phyloP scores from a whole-genome alignment of 1,139 yeast genomes.

The Yamadazyma oceani region DNA sequence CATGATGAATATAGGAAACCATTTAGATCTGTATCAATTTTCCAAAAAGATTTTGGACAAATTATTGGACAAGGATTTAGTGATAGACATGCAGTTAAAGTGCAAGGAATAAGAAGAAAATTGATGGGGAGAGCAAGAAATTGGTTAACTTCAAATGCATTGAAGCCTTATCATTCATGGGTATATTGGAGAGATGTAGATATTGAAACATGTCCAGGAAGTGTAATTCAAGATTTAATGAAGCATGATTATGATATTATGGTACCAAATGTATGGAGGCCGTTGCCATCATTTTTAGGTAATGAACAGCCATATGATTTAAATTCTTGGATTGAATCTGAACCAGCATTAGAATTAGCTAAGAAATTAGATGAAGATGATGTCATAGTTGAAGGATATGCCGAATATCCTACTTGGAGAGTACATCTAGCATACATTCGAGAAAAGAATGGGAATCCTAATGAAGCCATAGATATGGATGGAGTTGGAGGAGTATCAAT shows the following conservation, averaged over 20 bases:
- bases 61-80: slow-evolving; percentile 85
- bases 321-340: slow-evolving; percentile 86
- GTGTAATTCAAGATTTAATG: slow-evolving; percentile 79
- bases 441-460: slow-evolving; percentile 59
- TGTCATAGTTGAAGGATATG: slow-evolving; percentile 89
- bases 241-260: slow-evolving; percentile 70
- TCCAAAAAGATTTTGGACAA: slow-evolving; percentile 83
- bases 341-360: slow-evolving; percentile 68
- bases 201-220: slow-evolving; percentile 78
- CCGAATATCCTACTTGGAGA: slow-evolving; percentile 88
- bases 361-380: slow-evolving; percentile 71
- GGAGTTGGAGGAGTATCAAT: slow-evolving; percentile 93
- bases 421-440: slow-evolving; percentile 77
- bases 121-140: slow-evolving; percentile 90
- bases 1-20: slow-evolving; percentile 68
- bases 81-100: slow-evolving; percentile 85
- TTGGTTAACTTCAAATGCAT: slow-evolving; percentile 76
- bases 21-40: slow-evolving; percentile 73
- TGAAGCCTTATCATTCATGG: slow-evolving; percentile 88
- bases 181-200: slow-evolving; percentile 95
- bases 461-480: slow-evolving; percentile 71
- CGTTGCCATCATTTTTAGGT: slow-evolving; percentile 72
- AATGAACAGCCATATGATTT: slow-evolving; percentile 83
- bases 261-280: slow-evolving; percentile 92
- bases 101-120: slow-evolving; percentile 84